Evolutionary conservation across 306 rosid species (phyloP).

Genomic region (Senna tora): DNA sequence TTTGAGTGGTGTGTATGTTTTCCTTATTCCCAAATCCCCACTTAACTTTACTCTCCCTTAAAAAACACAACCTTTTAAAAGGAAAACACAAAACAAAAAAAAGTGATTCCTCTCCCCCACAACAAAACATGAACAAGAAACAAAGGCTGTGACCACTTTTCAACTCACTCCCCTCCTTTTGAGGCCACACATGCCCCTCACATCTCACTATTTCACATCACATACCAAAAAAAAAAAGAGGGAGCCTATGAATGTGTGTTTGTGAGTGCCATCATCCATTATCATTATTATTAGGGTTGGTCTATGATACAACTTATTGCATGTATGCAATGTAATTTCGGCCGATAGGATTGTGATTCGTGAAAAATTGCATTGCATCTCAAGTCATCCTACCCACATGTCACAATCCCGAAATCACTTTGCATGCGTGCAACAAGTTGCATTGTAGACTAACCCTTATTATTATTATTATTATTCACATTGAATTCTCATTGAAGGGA

Average conservation of each 20-base stretch:
- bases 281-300: too few species aligned
- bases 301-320: conserved; percentile 41
- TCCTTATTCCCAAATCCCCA: conserved; percentile 50
- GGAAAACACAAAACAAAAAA: conserved; percentile 25
- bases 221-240: conserved; percentile 18
- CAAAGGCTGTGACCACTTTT: conserved; percentile 69
- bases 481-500: conserved; percentile 57
- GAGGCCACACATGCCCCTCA: conserved; percentile 65
- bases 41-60: conserved; percentile 49
- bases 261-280: conserved; percentile 32
- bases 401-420: too few species aligned
- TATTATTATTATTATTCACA: too few species aligned
- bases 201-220: conserved; percentile 32
- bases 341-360: too few species aligned
- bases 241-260: conserved; percentile 1
- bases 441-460: too few species aligned
- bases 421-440: too few species aligned
- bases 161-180: conserved; percentile 66
- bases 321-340: too few species aligned
- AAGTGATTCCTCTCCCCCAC: conserved; percentile 94
- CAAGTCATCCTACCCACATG: too few species aligned
- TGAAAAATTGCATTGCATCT: too few species aligned
- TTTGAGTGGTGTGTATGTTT: conserved; percentile 60
- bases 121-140: conserved; percentile 71
- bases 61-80: conserved; percentile 59